Base-by-base conservation (phyloP, 352 stramenopile species). In the Phytopythium delawarense region DNA sequence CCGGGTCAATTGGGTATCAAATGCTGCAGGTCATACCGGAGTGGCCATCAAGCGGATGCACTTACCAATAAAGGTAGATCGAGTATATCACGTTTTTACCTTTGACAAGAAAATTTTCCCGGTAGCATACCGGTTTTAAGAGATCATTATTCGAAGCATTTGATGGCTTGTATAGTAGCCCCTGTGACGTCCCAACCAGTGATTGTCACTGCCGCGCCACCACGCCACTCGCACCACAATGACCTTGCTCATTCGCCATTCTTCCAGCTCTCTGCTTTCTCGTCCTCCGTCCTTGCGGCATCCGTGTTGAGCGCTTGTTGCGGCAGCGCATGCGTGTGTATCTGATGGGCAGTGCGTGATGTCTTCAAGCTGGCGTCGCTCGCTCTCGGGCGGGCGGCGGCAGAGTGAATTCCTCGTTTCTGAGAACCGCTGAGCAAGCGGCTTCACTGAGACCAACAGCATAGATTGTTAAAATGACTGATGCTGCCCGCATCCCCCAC, bases 341-440 rank as follows among this genome's bases (percentile, higher is more conserved):
- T 49, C 66, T 15, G 30, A 32, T 44, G 65, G 77, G 71, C 56
- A 57, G 76, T 66, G 63, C 61, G 72, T 92, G 84, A 92, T 92
- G 81, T 89, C 60, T 72, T 92, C 81, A 91, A 79, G 57, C 73
- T 88, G 79, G 37, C 48, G 49, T 40, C 63, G 42, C 2, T 64
- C 65, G 69, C 66, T 64, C 53, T 70, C 56, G 64, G 56, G 58
- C 28, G 28, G 11, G 59, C 51, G 46, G 46, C 49, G 45, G 52
- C 78, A 88, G 79, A 93, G 84, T 93, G 84, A 93, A 93, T 93
- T 93, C 84, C 84, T 93, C 84, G 84, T 91, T 93, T 91, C 84
- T 93, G 84, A 93, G 71, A 76, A 87, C 75, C 84, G 81, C 84
- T 93, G 84, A 67, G 84, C 71, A 92, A 92, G 84, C 72, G 81